These are phyloP conservation scores for Thielaviopsis cerberus DNA, from an alignment of 2,329 filamentous ascomycete genomes.

Conservation along the genomic window DNA sequence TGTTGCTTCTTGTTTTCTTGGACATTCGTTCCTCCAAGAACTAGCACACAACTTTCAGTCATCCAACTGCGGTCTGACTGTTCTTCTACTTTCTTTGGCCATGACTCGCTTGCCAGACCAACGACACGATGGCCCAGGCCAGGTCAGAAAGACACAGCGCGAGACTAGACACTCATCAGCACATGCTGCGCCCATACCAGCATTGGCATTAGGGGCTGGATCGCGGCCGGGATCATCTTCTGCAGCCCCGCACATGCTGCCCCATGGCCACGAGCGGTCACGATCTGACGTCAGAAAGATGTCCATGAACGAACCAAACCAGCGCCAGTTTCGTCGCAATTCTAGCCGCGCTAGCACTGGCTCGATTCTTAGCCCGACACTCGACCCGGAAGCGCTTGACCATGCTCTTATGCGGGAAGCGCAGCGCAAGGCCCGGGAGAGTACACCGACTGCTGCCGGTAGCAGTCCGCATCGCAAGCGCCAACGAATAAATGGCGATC, in stretches of 20 bases:
- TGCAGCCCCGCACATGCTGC: neutral
- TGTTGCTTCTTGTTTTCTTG: neutral
- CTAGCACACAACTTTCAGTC: neutral
- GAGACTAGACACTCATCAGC: neutral
- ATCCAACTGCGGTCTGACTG: neutral
- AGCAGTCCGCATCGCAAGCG: constrained; percentile 40
- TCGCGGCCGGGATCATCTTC: neutral
- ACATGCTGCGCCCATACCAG: neutral
- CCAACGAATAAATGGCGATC: constrained; percentile 41
- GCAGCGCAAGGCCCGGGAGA: constrained; percentile 22
- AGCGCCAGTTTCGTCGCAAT: constrained; percentile 9
- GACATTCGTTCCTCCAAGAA: neutral
- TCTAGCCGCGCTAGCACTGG: constrained; percentile 6
- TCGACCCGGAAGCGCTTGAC: constrained; percentile 33
- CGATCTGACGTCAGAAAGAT: constrained; percentile 6
- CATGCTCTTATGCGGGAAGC: constrained; percentile 33
- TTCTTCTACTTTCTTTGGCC: neutral
- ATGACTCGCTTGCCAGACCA: constrained; percentile 1
- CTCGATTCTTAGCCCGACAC: constrained; percentile 18
- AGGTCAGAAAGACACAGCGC: neutral
- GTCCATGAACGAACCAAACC: neutral
- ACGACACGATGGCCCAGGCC: neutral
- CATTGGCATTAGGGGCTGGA: neutral
- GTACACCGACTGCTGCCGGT: constrained; percentile 32
- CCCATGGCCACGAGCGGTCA: constrained; percentile 7